Base-by-base conservation (phyloP, 2,329 filamentous ascomycete genomes). In the Periconia sp. region DNA sequence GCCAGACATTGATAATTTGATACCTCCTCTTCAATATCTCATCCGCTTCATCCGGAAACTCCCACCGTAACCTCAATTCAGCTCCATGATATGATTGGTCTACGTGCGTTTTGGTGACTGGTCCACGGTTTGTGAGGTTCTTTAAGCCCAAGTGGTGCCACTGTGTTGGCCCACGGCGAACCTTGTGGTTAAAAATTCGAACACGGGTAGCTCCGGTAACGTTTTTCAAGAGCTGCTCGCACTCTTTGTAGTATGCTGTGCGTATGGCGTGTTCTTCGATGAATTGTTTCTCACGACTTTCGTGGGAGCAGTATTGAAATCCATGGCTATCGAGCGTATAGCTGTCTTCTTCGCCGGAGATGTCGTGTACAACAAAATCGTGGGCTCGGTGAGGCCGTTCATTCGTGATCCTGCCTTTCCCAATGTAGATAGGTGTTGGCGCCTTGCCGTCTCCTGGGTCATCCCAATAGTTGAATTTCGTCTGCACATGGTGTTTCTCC, bases 151-250 rank as follows among this genome's bases (percentile, higher is more conserved):
- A 61, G 14, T 62, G 57, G 43, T 77, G 74, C 53, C 64, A 68
- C 11, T 68, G 62, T 1, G 62, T 66, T 40, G 64, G 62, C 31
- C 68, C 65, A 42, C 78, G 76, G 20, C 79, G 78, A 59, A 86
- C 81, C 14, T 82, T 85, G 71, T 86, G 83, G 68, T 85, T 82
- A 65, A 86, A 87, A 64, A 86, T 83, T 71, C 82, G 78, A 55
- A 85, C 69, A n/a, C 78, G 78, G 2, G 76, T 68, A 10, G 78
- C 82, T 1, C 82, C 83, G 17, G 83, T 85, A 41, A 81, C 82
- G 2, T 52, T n/a, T 45, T 64, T 69, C 31, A 74, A 56, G 48
- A 76, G 64, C 31, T 61, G 37, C 27, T 53, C 46, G 42, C 62
- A 64, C 56, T 66, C 62, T 2, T 56, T 20, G 37, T 65, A 66